These are phyloP conservation scores for Colletotrichum salicis DNA, from an alignment of 2,329 filamentous ascomycete species.

Conservation along the genomic window DNA sequence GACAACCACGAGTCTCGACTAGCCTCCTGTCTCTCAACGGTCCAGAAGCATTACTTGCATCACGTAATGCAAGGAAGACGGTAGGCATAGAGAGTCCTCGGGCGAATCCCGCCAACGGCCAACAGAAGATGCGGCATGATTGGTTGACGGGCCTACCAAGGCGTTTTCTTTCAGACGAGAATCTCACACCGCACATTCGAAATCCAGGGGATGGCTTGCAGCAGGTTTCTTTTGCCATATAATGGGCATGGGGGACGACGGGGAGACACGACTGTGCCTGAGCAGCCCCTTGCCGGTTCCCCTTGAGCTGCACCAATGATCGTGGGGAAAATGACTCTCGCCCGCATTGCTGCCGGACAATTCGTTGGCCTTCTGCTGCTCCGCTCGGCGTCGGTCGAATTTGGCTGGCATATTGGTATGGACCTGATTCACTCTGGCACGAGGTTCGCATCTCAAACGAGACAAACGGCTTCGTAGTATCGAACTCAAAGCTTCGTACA, in stretches of 20 bases:
- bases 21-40: constrained; percentile 16
- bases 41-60: constrained; percentile 34
- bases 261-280: constrained; percentile 33
- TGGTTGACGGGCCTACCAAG: constrained; percentile 3
- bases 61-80: constrained; percentile 33
- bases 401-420: constrained; percentile 7
- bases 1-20: not conserved
- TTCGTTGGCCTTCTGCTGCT: constrained; percentile 2
- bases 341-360: constrained; percentile 16
- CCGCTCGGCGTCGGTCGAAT: constrained; percentile 1
- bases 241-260: constrained; percentile 21
- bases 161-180: constrained; percentile 30
- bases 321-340: constrained; percentile 7
- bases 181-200: constrained; percentile 36
- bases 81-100: constrained; percentile 15
- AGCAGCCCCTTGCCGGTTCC: constrained; percentile 24
- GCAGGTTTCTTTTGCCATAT: constrained; percentile 32
- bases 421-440: constrained; percentile 31
- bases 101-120: constrained; percentile 31
- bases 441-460: constrained; percentile 32
- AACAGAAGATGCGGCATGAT: not conserved
- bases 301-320: constrained; percentile 21
- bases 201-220: constrained; percentile 26
- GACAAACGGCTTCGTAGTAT: constrained; percentile 15
- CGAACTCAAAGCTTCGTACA: constrained; percentile 12